phyloP scores from a whole-genome alignment of 129 eudicot species.

The Flaveria brownii region DNA sequence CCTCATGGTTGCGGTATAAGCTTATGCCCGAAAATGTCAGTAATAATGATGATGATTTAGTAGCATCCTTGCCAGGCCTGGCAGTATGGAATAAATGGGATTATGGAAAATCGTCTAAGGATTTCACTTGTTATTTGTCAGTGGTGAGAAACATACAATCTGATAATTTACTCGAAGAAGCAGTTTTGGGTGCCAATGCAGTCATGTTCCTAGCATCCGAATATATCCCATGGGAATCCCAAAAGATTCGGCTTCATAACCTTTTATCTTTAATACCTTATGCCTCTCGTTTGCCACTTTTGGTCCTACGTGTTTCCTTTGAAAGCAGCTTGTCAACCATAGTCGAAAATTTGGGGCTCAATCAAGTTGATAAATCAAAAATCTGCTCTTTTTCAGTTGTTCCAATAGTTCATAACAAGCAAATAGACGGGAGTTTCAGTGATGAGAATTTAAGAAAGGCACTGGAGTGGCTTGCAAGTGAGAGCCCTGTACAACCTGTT shows the following conservation, averaged over 20 bases:
- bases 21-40: slow-evolving; percentile 53
- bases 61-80: slow-evolving; percentile 56
- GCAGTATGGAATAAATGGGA: slow-evolving; percentile 78
- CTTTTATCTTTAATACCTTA: slow-evolving; percentile 56
- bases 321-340: slow-evolving; percentile 34
- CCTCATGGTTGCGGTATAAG: slow-evolving; percentile 65
- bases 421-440: slow-evolving; percentile 52
- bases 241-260: slow-evolving; percentile 56
- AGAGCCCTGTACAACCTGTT: slow-evolving; percentile 64
- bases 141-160: slow-evolving; percentile 50
- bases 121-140: slow-evolving; percentile 61
- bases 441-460: slow-evolving; percentile 61
- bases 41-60: slow-evolving; percentile 38
- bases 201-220: slow-evolving; percentile 65
- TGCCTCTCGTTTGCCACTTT: slow-evolving; percentile 72
- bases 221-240: slow-evolving; percentile 56
- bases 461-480: slow-evolving; percentile 78
- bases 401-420: slow-evolving; percentile 39
- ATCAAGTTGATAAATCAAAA: slow-evolving; percentile 61
- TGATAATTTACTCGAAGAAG: slow-evolving; percentile 35
- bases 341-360: slow-evolving; percentile 49
- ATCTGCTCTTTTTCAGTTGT: slow-evolving; percentile 40
- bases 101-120: slow-evolving; percentile 34
- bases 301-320: slow-evolving; percentile 48
- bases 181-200: slow-evolving; percentile 65